A percentile compares a stretch with the other conserved stretches of the same genome.
Evolutionary conservation across 257 asterid genomes (phyloP).

Genomic region (Nicotiana tabacum): DNA sequence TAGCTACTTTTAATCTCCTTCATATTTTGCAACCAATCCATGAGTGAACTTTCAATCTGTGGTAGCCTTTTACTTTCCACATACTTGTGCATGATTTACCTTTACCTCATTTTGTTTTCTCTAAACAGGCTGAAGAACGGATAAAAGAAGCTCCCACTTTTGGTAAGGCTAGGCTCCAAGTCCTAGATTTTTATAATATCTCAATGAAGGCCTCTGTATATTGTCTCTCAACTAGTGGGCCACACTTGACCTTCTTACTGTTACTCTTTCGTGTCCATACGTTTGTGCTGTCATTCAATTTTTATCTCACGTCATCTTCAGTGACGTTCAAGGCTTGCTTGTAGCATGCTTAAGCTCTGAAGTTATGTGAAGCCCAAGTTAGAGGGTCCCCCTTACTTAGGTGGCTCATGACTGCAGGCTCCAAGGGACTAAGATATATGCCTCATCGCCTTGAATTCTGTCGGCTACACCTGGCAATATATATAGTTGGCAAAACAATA

Average conservation of each 20-base stretch:
- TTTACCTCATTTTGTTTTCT: not conserved
- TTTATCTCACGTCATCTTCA: not conserved
- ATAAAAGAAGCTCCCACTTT: slow-evolving; percentile 29
- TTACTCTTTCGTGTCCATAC: not conserved
- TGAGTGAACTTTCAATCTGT: not conserved
- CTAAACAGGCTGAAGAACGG: slow-evolving; percentile 35
- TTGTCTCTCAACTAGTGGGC: not conserved
- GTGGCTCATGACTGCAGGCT: not conserved
- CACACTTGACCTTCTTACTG: not conserved
- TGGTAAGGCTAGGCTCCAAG: slow-evolving; percentile 31
- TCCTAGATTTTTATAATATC: not conserved
- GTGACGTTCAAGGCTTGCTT: not conserved
- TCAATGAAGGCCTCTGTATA: not conserved
- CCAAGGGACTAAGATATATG: not conserved
- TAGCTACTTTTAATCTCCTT: not conserved
- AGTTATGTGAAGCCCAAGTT: not conserved
- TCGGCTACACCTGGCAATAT: not conserved
- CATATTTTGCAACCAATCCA: not conserved
- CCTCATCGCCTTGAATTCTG: not conserved
- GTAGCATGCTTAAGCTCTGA: not conserved
- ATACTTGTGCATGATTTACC: not conserved
- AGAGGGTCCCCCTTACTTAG: not conserved
- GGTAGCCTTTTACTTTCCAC: not conserved
- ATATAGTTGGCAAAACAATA: not conserved
- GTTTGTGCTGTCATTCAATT: not conserved